These are phyloP conservation scores for Colletotrichum noveboracense DNA, from an alignment of 2,329 filamentous ascomycete genomes.

Conservation along the genomic window DNA sequence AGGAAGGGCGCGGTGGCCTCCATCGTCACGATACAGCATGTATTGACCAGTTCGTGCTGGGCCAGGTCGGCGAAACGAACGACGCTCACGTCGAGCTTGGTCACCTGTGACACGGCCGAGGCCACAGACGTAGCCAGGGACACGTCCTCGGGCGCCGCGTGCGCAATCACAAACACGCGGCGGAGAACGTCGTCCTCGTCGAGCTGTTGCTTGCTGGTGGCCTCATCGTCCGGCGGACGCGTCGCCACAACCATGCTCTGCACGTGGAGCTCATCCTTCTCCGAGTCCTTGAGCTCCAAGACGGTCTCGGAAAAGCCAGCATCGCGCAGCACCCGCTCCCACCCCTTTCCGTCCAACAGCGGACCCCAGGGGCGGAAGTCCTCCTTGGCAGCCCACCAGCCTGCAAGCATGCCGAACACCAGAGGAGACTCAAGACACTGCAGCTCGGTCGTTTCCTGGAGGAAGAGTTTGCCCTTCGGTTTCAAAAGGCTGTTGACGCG, in stretches of 20 bases:
- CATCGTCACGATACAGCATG: neutral
- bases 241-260: neutral
- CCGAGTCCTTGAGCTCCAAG: neutral
- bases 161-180: neutral
- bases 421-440: neutral
- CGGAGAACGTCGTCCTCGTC: neutral
- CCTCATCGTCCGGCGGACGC: neutral
- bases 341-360: neutral
- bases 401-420: neutral
- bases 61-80: neutral
- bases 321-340: neutral
- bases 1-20: neutral
- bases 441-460: neutral
- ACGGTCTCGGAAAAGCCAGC: neutral
- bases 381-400: constrained; percentile 1
- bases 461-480: constrained; percentile 32
- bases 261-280: neutral
- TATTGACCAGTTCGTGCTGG: neutral
- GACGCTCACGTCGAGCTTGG: neutral
- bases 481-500: constrained; percentile 31
- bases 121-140: neutral
- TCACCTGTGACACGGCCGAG: neutral
- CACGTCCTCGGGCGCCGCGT: neutral
- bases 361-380: constrained; percentile 4
- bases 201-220: neutral